Percentiles rank a stretch among this genome's conserved stretches.
Conservation (phyloP, 2,329 filamentous ascomycete species). For the Paradendryphiella salina region DNA sequence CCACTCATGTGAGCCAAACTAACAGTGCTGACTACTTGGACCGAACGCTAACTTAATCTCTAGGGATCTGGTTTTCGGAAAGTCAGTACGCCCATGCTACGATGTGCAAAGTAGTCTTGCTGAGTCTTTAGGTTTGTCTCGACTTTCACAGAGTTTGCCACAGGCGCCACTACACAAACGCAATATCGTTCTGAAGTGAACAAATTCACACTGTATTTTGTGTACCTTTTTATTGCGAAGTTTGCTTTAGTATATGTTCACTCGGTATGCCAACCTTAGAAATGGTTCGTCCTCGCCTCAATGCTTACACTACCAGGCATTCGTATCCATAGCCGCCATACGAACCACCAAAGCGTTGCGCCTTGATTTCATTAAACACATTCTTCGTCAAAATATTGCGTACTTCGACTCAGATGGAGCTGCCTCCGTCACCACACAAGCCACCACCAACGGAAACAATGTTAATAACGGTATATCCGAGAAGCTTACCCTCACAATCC, state of each 20-base stretch:
- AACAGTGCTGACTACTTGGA: background rate
- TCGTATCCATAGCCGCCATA: conserved; percentile 56
- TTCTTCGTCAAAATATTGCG: conserved; percentile 57
- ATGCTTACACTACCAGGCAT: conserved; percentile 29
- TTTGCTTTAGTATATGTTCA: conserved; percentile 62
- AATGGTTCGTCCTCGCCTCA: background rate
- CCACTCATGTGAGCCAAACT: conserved; percentile 48
- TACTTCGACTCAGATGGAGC: conserved; percentile 79
- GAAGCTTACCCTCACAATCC: conserved; percentile 51
- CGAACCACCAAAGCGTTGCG: conserved; percentile 57
- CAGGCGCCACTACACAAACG: conserved; percentile 36
- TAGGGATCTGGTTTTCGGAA: conserved; percentile 55
- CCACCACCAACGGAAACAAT: conserved; percentile 90
- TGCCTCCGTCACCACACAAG: conserved; percentile 90
- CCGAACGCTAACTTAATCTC: background rate
- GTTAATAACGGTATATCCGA: conserved; percentile 81
- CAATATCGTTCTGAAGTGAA: conserved; percentile 47
- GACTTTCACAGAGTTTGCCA: conserved; percentile 51
- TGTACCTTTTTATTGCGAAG: conserved; percentile 70
- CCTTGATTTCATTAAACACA: conserved; percentile 64
- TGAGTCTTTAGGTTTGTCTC: conserved; percentile 46
- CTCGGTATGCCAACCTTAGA: conserved; percentile 19
- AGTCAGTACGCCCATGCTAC: conserved; percentile 11
- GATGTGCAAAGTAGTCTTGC: background rate
- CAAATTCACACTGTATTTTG: conserved; percentile 62